Percentiles rank a stretch among this genome's conserved stretches.
Evolutionary conservation across 192 early-diverging fungal species (phyloP).

Genomic region (Backusella tarrabulga): DNA sequence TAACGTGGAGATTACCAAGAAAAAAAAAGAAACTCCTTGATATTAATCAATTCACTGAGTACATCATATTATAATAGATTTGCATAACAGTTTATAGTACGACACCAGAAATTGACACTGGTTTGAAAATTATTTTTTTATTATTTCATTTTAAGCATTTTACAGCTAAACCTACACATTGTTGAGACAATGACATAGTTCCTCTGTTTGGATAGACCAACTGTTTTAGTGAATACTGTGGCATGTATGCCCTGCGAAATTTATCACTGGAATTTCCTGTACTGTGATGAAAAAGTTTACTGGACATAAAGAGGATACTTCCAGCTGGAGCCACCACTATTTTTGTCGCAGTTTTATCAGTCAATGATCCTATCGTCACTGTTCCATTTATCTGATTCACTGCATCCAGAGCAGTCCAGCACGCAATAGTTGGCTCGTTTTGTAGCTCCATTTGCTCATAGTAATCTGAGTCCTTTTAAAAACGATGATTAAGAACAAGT

Average conservation of each 20-base stretch:
- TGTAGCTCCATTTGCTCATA: neutral
- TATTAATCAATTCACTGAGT: no score
- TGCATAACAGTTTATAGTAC: neutral
- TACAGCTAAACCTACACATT: neutral
- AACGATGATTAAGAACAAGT: neutral
- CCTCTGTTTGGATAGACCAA: neutral
- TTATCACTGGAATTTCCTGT: conserved; percentile 24
- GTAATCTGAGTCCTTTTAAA: conserved; percentile 35
- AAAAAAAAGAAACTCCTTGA: no score
- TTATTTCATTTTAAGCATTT: neutral
- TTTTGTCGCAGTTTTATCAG: neutral
- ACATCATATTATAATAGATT: no score
- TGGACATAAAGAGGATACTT: conserved; percentile 33
- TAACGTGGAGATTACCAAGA: no score
- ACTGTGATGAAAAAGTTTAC: conserved; percentile 29
- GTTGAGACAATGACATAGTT: neutral
- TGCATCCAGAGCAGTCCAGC: conserved; percentile 37
- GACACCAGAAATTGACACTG: neutral
- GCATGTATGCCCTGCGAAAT: conserved; percentile 38
- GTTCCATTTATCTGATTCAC: conserved; percentile 15
- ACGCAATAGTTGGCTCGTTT: conserved; percentile 22
- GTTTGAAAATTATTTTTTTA: neutral
- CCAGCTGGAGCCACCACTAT: conserved; percentile 17
- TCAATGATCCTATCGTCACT: neutral
- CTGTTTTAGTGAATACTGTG: conserved; percentile 22